Percentiles rank a stretch among this genome's conserved stretches.
These are phyloP conservation scores for Sarcodon aspratus DNA, from an alignment of 768 basidiomycete genomes.

Conservation along the genomic window DNA sequence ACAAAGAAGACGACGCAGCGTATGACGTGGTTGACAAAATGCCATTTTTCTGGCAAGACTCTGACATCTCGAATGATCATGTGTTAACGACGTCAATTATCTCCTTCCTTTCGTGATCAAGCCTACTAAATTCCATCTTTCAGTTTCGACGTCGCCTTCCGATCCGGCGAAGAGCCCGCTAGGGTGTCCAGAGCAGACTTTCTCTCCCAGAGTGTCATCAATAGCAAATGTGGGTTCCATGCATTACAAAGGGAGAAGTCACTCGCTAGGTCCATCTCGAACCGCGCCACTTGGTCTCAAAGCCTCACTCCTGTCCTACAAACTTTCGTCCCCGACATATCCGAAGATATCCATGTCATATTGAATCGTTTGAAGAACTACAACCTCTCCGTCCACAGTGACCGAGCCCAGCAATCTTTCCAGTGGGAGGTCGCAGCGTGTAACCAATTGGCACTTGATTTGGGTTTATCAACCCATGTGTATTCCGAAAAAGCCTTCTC, in stretches of 20 bases:
- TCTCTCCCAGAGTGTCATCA: slow-evolving; percentile 40
- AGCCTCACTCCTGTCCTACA: slow-evolving; percentile 35
- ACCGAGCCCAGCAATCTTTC: slow-evolving; percentile 26
- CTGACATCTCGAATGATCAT: slow-evolving; percentile 34
- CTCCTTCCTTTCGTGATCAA: neutral
- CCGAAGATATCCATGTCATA: slow-evolving; percentile 21
- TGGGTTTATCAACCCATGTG: slow-evolving; percentile 45
- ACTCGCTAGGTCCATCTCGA: slow-evolving; percentile 23
- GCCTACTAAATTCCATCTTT: neutral
- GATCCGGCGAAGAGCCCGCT: slow-evolving; percentile 36
- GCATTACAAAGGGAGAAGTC: slow-evolving; percentile 39
- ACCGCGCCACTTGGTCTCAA: slow-evolving; percentile 40
- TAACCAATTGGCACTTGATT: slow-evolving; percentile 52
- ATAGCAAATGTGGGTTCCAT: slow-evolving; percentile 39
- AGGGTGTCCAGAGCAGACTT: slow-evolving; percentile 41
- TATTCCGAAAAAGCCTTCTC: slow-evolving; percentile 36
- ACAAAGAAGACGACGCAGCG: slow-evolving; percentile 24
- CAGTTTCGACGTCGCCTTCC: slow-evolving; percentile 56
- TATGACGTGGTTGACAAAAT: slow-evolving; percentile 42
- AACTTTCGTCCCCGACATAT: slow-evolving; percentile 27
- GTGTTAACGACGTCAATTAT: slow-evolving; percentile 48
- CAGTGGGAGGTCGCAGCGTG: slow-evolving; percentile 42
- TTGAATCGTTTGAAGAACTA: slow-evolving; percentile 29
- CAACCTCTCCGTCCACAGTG: slow-evolving; percentile 27
- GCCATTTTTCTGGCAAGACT: slow-evolving; percentile 43